Evolutionary conservation across 805 yeast species (phyloP).

Genomic region (Kazachstania bromeliacearum): DNA sequence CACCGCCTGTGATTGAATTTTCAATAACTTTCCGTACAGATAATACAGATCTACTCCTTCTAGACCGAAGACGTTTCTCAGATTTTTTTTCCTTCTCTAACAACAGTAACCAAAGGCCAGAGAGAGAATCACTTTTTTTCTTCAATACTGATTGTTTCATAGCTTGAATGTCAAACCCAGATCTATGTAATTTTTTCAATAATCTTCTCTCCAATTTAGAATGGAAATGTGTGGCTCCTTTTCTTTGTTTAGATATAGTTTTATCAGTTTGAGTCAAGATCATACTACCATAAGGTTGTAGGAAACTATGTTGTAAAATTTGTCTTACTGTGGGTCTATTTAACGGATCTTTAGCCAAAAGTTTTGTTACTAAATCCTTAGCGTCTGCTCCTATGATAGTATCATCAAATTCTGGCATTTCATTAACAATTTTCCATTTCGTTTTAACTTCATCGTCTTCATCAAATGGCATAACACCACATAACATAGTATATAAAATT

Average conservation of each 20-base stretch:
- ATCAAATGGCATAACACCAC: slow-evolving; percentile 88
- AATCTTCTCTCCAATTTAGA: slow-evolving; percentile 55
- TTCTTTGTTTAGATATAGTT: slow-evolving; percentile 30
- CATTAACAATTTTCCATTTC: slow-evolving; percentile 48
- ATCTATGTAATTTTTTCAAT: slow-evolving; percentile 46
- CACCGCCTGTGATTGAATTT: slow-evolving; percentile 2
- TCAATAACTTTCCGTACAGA: slow-evolving; percentile 29
- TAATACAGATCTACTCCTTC: slow-evolving; percentile 29
- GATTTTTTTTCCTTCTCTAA: slow-evolving; percentile 38
- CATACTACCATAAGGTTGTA: slow-evolving; percentile 37
- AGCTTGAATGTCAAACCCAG: slow-evolving; percentile 55
- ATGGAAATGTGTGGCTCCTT: slow-evolving; percentile 38
- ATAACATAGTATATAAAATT: slow-evolving; percentile 71
- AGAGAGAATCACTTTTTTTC: slow-evolving; percentile 57
- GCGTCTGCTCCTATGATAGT: slow-evolving; percentile 39
- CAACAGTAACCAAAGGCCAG: slow-evolving; percentile 66
- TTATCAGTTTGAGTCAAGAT: slow-evolving; percentile 35
- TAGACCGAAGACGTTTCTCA: slow-evolving; percentile 26
- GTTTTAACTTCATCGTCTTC: slow-evolving; percentile 64
- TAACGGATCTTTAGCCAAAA: slow-evolving; percentile 60
- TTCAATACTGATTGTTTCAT: slow-evolving; percentile 49
- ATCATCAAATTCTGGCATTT: slow-evolving; percentile 51
- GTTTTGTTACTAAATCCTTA: slow-evolving; percentile 38
- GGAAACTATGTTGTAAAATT: slow-evolving; percentile 42
- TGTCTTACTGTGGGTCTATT: slow-evolving; percentile 48